phyloP scores from a whole-genome alignment of 2,329 filamentous ascomycete genomes.

The Blastomyces emzantsi region DNA sequence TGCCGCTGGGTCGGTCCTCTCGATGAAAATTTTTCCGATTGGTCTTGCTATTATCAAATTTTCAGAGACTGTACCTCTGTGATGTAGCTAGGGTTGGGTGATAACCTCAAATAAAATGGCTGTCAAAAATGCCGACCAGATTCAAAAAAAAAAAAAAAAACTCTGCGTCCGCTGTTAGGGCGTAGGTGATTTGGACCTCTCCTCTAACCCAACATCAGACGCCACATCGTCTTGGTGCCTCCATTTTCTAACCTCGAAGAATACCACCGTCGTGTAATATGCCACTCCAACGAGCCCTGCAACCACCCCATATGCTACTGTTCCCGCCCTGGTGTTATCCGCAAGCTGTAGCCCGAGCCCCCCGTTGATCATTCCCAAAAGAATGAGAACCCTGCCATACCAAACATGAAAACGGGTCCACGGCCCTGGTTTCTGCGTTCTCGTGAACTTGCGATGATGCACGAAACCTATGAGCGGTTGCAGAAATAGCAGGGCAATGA shows the following conservation, averaged over 20 bases:
- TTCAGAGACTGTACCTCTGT: background rate
- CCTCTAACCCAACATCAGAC: constrained; percentile 1
- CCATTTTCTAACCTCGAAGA: constrained; percentile 15
- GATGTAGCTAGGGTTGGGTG: background rate
- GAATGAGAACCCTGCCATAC: constrained; percentile 44
- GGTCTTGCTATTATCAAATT: background rate
- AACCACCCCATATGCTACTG: constrained; percentile 43
- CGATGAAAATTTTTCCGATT: background rate
- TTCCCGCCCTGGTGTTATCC: constrained; percentile 28
- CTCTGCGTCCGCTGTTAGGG: background rate
- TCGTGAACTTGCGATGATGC: constrained; percentile 23
- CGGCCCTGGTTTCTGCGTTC: constrained; percentile 8
- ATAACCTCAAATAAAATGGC: background rate
- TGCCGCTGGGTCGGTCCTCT: background rate
- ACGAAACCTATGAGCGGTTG: constrained; percentile 25
- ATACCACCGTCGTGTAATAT: constrained; percentile 27
- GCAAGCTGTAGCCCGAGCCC: constrained; percentile 45
- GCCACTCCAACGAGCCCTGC: constrained; percentile 40
- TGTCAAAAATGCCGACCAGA: background rate
- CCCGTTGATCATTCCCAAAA: constrained; percentile 49
- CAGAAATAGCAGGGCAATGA: constrained; percentile 23
- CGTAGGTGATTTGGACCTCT: background rate
- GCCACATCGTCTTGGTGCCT: background rate
- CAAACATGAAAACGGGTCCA: constrained; percentile 41
- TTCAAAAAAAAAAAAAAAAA: no score